These are phyloP conservation scores for Hypoxylon sp. DNA, from an alignment of 2,329 filamentous ascomycete genomes.

Conservation along the genomic window DNA sequence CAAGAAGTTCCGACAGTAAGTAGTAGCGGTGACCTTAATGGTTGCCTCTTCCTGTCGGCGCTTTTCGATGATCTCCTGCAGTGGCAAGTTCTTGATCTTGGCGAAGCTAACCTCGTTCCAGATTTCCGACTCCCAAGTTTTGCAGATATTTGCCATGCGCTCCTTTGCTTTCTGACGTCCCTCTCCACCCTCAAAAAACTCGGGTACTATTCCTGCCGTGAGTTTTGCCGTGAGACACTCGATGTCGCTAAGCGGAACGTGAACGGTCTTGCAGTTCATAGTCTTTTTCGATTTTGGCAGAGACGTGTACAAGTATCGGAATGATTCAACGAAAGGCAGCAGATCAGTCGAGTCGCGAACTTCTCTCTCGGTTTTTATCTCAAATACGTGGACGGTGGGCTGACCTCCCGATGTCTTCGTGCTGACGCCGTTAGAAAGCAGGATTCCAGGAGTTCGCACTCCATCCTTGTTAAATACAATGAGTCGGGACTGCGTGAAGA, in stretches of 20 bases:
- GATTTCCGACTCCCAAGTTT: constrained; percentile 74
- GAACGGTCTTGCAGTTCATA: constrained; percentile 72
- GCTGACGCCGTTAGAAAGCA: constrained; percentile 78
- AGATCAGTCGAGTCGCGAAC: constrained; percentile 83
- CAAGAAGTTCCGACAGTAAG: constrained; percentile 79
- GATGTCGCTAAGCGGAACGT: constrained; percentile 78
- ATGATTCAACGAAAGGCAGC: constrained; percentile 79
- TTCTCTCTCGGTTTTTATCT: constrained; percentile 74
- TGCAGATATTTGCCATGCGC: constrained; percentile 73
- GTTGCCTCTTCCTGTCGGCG: constrained; percentile 69
- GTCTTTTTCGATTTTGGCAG: constrained; percentile 73
- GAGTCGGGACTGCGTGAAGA: constrained; percentile 79
- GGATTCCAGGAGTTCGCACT: constrained; percentile 80
- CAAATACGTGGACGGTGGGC: constrained; percentile 79
- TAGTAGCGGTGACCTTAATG: constrained; percentile 71
- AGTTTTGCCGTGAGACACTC: constrained; percentile 83
- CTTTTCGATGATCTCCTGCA: constrained; percentile 81
- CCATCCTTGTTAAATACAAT: constrained; percentile 88
- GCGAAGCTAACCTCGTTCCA: constrained; percentile 89
- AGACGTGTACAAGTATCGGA: constrained; percentile 72
- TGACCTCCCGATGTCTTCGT: constrained; percentile 64
- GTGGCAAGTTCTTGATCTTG: constrained; percentile 81
- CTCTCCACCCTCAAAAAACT: constrained; percentile 65
- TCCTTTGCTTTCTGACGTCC: constrained; percentile 65
- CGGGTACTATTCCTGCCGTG: constrained; percentile 65